Percentiles rank a stretch among this genome's conserved stretches.
Conservation (phyloP, 768 basidiomycete genomes). For the Lentinula sp. region DNA sequence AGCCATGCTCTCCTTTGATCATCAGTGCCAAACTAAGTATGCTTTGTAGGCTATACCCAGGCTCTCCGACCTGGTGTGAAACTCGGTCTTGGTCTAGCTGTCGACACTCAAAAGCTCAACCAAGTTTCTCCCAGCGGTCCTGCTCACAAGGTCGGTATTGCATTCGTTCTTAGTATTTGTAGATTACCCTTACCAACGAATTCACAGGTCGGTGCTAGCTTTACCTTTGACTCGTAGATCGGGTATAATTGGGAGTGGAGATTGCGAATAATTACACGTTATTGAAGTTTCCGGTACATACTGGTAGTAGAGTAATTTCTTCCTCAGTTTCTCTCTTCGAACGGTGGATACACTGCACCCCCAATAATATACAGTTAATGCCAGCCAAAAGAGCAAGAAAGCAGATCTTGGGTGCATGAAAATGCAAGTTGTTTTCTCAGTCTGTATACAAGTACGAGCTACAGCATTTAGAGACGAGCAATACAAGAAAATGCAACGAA, state of each 20-base stretch:
- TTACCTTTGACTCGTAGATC: conserved; percentile 66
- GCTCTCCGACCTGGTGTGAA: conserved; percentile 90
- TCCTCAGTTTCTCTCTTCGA: too few relatives aligned
- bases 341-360: too few relatives aligned
- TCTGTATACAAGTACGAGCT: not conserved
- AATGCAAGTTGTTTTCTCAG: too few relatives aligned
- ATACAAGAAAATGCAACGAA: not conserved
- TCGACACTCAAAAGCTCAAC: conserved; percentile 92
- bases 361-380: too few relatives aligned
- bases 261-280: conserved; percentile 1
- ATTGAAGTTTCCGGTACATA: not conserved
- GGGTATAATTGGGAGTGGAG: conserved; percentile 13
- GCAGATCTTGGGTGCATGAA: too few relatives aligned
- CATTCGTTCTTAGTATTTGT: not conserved
- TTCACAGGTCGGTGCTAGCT: conserved; percentile 61
- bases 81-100: conserved; percentile 87
- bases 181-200: not conserved
- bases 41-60: conserved; percentile 75
- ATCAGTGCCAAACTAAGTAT: conserved; percentile 1
- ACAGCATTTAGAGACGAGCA: not conserved
- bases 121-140: conserved; percentile 58
- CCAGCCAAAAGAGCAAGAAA: too few relatives aligned
- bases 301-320: not conserved
- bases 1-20: not conserved
- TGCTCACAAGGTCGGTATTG: conserved; percentile 62